Percentiles rank a stretch among this genome's conserved stretches.
Conservation (phyloP, 2,329 filamentous ascomycete genomes). For the Hymenoscyphus occultus region DNA sequence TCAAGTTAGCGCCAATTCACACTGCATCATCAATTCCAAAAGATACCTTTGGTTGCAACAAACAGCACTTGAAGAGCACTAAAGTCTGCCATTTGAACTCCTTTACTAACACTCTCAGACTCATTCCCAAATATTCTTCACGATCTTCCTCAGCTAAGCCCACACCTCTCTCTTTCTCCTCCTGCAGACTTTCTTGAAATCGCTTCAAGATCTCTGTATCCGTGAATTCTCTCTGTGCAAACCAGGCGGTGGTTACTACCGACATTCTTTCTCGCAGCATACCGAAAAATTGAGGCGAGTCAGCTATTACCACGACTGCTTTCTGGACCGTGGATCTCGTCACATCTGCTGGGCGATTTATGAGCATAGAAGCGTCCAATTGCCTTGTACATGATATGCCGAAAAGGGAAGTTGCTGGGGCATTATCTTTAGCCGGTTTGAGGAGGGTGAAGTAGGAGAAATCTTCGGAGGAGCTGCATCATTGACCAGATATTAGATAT, state of each 20-base stretch:
- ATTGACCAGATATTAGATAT: conserved; percentile 8
- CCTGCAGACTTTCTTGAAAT: conserved; percentile 84
- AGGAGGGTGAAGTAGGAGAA: conserved; percentile 98
- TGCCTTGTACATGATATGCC: conserved; percentile 95
- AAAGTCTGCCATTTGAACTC: conserved; percentile 95
- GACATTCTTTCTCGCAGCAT: conserved; percentile 86
- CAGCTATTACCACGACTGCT: conserved; percentile 91
- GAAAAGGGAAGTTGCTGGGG: conserved; percentile 78
- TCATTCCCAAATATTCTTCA: conserved; percentile 86
- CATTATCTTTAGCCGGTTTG: conserved; percentile 52
- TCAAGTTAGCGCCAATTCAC: conserved; percentile 4
- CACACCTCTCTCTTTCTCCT: conserved; percentile 63
- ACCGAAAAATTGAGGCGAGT: conserved; percentile 85
- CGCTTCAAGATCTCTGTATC: conserved; percentile 85
- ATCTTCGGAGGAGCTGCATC: conserved; percentile 75
- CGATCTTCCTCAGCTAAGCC: conserved; percentile 63
- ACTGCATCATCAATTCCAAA: not conserved
- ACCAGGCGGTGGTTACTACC: conserved; percentile 93
- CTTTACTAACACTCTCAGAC: conserved; percentile 84
- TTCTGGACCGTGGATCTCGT: conserved; percentile 98
- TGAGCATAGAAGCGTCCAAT: conserved; percentile 73
- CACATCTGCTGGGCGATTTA: conserved; percentile 79
- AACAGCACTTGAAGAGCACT: conserved; percentile 87
- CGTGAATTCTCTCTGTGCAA: conserved; percentile 87
- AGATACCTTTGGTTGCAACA: conserved; percentile 87